Base-by-base conservation (phyloP, 441 rosid species). In the Erysimum cheiri region DNA sequence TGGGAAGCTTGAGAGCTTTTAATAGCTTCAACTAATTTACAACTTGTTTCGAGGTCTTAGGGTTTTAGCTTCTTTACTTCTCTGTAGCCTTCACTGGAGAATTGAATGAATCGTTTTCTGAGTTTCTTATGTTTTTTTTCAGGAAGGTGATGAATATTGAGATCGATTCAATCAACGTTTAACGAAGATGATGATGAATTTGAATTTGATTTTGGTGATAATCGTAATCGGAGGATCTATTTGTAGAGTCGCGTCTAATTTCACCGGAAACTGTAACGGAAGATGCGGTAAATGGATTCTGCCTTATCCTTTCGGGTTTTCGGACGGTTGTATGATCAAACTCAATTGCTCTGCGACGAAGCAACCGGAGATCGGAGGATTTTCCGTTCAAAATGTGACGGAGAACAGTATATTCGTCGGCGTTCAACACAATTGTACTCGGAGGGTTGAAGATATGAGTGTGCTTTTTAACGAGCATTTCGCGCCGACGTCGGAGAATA, bases 251-350 rank as follows among this genome's bases (percentile, higher is more conserved):
- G 50, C 29, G 66, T 55, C 55, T 31, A 32, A 44, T n/a, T 39
- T 6, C 66, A 56, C 73, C 10, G 36, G 24, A 22, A 72, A 6
- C 10, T 89, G 96, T 74, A 46, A 62, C 54, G 64, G 60, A 28
- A 67, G 71, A 5, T 89, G 97, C 60, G 87, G 88, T 50, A 1
- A 1, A n/a, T 29, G 4, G 66, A 60, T 12, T 22, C 73, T 77
- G 6, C 40, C 61, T 4, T 91, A 84, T 69, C 98, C 98, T 1
- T 91, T 94, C 63, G 97, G 97, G 0, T 91, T 91, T 82, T 82
- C 98, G 12, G 1, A 61, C 2, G 84, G 57, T 11, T 90, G 92
- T 73, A 70, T 19, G 2, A 90, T 94, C 79, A 79, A 0, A 17
- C 78, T 94, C 29, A 71, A 60, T 31, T 94, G 98, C 74, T 78